These are phyloP conservation scores for Persicaria maculosa DNA, from an alignment of 148 eudicot genomes.

Conservation along the genomic window DNA sequence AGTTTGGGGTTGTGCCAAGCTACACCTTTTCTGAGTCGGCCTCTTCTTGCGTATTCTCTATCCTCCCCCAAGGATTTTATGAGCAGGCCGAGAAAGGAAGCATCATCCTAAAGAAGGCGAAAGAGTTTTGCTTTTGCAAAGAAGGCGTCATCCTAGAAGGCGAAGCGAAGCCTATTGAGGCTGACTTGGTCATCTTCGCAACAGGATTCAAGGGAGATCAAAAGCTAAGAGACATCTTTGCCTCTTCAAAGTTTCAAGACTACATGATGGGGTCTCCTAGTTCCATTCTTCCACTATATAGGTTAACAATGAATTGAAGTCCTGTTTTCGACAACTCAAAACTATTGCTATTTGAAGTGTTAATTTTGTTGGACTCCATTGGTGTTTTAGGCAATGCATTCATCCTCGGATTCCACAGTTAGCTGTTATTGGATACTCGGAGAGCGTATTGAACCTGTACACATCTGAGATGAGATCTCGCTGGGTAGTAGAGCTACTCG, in stretches of 20 bases:
- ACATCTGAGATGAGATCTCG: conserved; percentile 48
- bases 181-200: conserved; percentile 55
- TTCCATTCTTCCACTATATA: conserved; percentile 36
- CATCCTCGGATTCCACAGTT: conserved; percentile 71
- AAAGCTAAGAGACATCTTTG: conserved; percentile 39
- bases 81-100: conserved; percentile 50
- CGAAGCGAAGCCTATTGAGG: conserved; percentile 21
- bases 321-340: no score
- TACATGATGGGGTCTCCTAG: conserved; percentile 25
- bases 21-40: conserved; percentile 42
- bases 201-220: conserved; percentile 54
- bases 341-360: no score
- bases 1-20: conserved; percentile 47
- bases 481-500: conserved; percentile 58
- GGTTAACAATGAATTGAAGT: conserved; percentile 21
- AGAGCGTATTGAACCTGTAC: conserved; percentile 45
- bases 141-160: conserved; percentile 42
- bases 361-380: not conserved
- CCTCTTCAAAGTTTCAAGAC: conserved; percentile 26
- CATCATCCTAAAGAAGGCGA: conserved; percentile 39
- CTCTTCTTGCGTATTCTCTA: conserved; percentile 36
- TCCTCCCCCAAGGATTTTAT: conserved; percentile 42
- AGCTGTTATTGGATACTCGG: conserved; percentile 53
- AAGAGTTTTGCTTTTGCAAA: conserved; percentile 33
- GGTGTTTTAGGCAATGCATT: conserved; percentile 44